Base-by-base conservation (phyloP, 1,139 yeast genomes). In the Magnusiomyces suaveolens region DNA sequence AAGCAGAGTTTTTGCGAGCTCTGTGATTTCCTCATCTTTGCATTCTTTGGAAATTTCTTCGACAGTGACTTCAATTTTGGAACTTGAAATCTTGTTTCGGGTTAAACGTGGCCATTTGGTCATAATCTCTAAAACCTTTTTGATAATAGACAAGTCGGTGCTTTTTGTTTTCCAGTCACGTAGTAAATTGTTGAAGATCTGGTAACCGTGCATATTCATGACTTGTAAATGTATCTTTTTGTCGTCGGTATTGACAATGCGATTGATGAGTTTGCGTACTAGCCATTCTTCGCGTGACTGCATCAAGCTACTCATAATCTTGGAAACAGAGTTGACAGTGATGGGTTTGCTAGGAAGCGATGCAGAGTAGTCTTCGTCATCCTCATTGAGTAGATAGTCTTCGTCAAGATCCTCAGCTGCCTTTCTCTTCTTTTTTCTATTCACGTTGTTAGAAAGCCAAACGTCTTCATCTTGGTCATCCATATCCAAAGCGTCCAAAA, bases 401-500 rank as follows among this genome's bases (percentile, higher is more conserved):
- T 72, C 75, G 52, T 81, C 84, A 49, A 62, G 48, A 49, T 58
- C 60, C 52, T 65, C 61, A 55, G 60, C 59, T 79, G 81, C 60
- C 75, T 6, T 23, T 8, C 21, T 29, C 21, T 10, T 49, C 51
- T 58, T 77, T 66, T 80, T 56, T 84, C 72, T 84, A 88, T 84
- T 58, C 44, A 54, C 75, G 79, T 64, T 80, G 77, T 46, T 58
- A 53, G 58, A 54, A 59, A 62, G 72, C 69, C 72, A 67, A 51
- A 62, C 61, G 51, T 64, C 64, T 52, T 66, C 81, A 56, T 72
- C 73, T 1, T 81, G 77, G n/a, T 77, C 72, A 24, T 82, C 79
- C 8, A 90, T 84, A 10, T 96, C 96, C 51, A 92, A 75, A 0
- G 96, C 97, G 58, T 87, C 95, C 12, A 94, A 82, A 43, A 86